Base-by-base conservation (phyloP, 139 green algal genomes). In the Haematococcus sp. region DNA sequence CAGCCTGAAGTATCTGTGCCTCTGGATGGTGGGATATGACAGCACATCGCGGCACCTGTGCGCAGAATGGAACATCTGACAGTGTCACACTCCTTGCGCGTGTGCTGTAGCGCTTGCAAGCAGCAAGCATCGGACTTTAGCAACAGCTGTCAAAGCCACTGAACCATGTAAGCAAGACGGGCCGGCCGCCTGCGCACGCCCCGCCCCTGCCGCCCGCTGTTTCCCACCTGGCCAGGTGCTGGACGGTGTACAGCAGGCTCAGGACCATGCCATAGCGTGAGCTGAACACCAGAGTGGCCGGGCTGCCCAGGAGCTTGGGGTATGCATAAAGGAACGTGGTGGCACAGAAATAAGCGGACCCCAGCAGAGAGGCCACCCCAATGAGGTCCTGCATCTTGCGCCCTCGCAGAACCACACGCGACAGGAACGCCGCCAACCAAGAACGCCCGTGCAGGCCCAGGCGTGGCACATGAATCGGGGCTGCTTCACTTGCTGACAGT, bases 1-100 rank as follows among this genome's bases (percentile, higher is more conserved):
- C 3, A 83, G n/a, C 0, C 72, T 35, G 71, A 78, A 83, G 43
- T 71, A 83, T 2, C 76, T 52, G 35, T 78, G 71, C 20, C 76
- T 46, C 34, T 78, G 70, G 13, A 83, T 31, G 1, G 43, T 31
- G 13, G 76, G 71, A 55, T 72, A 78, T 23, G 25, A 17, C 0
- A 83, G 46, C 17, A 83, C 76, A 33, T 83, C 76, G 2, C 33
- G 30, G 33, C 76, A 73, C 76, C 76, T 83, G 70, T 19, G 49
- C 23, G 25, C 1, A 68, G 9, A 23, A 40, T 40, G 19, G 15
- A 68, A 31, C 55, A 27, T 60, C 9, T 60, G n/a, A n/a, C n/a
- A n/a, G n/a, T n/a, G n/a, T n/a, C n/a, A n/a, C n/a, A n/a, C n/a
- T n/a, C n/a, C n/a, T n/a, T n/a, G n/a, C n/a, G n/a, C n/a, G n/a